Conservation (phyloP, 2,329 filamentous ascomycete genomes). For the Lasiodiplodia sp. region DNA sequence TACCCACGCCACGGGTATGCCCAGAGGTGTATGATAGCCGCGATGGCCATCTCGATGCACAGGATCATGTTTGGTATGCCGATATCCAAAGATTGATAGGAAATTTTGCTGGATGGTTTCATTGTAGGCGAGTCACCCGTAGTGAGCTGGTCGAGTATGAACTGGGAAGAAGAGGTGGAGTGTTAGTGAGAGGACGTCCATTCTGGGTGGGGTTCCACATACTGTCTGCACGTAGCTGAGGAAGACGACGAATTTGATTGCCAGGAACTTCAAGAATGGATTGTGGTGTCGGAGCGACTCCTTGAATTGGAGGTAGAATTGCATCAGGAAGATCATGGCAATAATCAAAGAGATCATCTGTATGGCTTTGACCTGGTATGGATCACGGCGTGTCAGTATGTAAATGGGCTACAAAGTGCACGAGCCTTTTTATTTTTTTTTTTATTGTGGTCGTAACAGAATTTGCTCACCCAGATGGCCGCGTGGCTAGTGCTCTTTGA, state of each 20-base stretch:
- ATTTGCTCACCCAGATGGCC: not conserved
- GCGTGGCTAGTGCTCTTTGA: conserved; percentile 49
- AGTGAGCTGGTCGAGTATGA: conserved; percentile 52
- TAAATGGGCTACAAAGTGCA: too few species aligned
- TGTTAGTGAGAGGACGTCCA: not conserved
- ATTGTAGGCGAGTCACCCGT: not conserved
- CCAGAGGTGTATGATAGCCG: conserved; percentile 77
- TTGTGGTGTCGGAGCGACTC: conserved; percentile 69
- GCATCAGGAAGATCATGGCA: conserved; percentile 83
- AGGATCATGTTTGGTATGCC: conserved; percentile 77
- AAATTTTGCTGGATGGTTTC: not conserved
- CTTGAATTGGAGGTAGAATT: conserved; percentile 79
- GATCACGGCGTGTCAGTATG: conserved; percentile 42
- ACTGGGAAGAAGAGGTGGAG: conserved; percentile 57
- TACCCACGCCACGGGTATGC: conserved; percentile 79
- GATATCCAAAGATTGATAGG: conserved; percentile 64
- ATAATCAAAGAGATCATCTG: conserved; percentile 74
- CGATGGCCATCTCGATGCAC: conserved; percentile 81
- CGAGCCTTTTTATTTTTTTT: too few species aligned
- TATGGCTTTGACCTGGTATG: conserved; percentile 75
- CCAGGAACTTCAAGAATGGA: conserved; percentile 79
- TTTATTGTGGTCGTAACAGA: not conserved
- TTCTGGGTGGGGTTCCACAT: not conserved
- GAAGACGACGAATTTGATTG: conserved; percentile 87
- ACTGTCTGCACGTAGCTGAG: conserved; percentile 78